Base-by-base conservation (phyloP, 306 rosid genomes). In the Trifolium dubium region DNA sequence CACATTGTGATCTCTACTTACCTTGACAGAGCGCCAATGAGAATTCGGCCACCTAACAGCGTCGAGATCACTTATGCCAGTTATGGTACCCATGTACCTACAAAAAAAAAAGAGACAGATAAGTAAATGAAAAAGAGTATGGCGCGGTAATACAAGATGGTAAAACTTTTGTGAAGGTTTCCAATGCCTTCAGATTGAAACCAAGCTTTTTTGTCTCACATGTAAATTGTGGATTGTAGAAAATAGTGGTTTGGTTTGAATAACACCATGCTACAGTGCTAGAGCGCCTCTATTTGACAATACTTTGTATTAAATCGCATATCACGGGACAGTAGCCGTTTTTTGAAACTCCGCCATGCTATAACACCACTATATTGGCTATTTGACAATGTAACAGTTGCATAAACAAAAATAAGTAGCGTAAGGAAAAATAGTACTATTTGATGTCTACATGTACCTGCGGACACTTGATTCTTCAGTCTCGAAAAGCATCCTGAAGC, bases 81-180 rank as follows among this genome's bases (percentile, higher is more conserved):
- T 92, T 82, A 92, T 92, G 0, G 98, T 92, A 81, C 98, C 98
- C 98, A 92, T 89, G 90, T 92, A 92, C 89, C 98, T 92, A 70
- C 70, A 72, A 53, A 59, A 74, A 31, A 68, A 46, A 79, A 50
- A 58, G 17, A 62, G 11, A 37, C 17, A 18, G 53, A 60, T 75
- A 46, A 68, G 78, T 56, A 76, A 60, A 72, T 46, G 61, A 31
- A 64, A 61, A 37, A 58, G 6, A 40, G 34, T 6, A 44, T 4
- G 11, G 4, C 13, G 31, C 44, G 62, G 47, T 31, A 15, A 65
- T 14, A 63, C 69, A 32, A 62, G 6, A 83, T 67, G 37, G 56
- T n/a, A 63, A 39, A 11, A 40, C 31, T 43, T 44, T 51, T 71
- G 34, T 74, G 28, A 30, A 29, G 65, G 19, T 10, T 34, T 73